Percentiles rank a stretch among this genome's conserved stretches.
Conservation (phyloP, 1,284 basidiomycete species). For the Boletus sp. region DNA sequence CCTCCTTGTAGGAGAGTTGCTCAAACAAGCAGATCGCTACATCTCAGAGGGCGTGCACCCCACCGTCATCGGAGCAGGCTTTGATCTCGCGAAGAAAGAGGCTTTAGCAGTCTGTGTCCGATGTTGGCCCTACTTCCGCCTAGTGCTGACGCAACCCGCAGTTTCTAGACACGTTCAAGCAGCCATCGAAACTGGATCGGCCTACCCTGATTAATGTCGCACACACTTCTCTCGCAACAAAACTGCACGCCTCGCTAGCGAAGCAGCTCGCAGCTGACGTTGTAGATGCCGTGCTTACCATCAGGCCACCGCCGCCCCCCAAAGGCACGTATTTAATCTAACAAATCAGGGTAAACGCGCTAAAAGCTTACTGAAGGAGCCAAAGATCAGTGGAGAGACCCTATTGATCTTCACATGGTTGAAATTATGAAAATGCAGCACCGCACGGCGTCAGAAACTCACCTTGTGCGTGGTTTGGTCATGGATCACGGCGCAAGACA, state of each 20-base stretch:
- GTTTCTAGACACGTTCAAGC: conserved; percentile 93
- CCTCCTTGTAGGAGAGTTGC: conserved; percentile 91
- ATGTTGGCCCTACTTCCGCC: conserved; percentile 13
- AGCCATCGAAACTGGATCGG: conserved; percentile 74
- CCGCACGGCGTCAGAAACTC: conserved; percentile 96
- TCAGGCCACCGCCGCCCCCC: conserved; percentile 67
- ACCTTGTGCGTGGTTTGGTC: conserved; percentile 92
- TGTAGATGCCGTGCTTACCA: conserved; percentile 92
- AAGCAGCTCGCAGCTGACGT: conserved; percentile 89
- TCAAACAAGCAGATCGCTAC: conserved; percentile 97
- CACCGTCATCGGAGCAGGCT: conserved; percentile 92
- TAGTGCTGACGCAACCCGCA: conserved; percentile 34
- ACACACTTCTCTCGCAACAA: conserved; percentile 92
- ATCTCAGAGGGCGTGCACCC: conserved; percentile 99
- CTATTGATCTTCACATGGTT: conserved; percentile 99
- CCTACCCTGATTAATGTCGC: conserved; percentile 91
- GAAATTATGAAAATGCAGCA: conserved; percentile 99
- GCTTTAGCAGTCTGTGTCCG: conserved; percentile 66
- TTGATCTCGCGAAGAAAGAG: conserved; percentile 97
- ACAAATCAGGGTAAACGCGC: conserved; percentile 20
- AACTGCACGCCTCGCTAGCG: conserved; percentile 82
- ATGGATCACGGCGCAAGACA: conserved; percentile 95
- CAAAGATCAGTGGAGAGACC: conserved; percentile 70
- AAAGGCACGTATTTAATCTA: conserved; percentile 43
- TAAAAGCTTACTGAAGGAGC: conserved; percentile 41